Base-by-base conservation (phyloP, 2,329 filamentous ascomycete genomes). In the Colletotrichum sp. region DNA sequence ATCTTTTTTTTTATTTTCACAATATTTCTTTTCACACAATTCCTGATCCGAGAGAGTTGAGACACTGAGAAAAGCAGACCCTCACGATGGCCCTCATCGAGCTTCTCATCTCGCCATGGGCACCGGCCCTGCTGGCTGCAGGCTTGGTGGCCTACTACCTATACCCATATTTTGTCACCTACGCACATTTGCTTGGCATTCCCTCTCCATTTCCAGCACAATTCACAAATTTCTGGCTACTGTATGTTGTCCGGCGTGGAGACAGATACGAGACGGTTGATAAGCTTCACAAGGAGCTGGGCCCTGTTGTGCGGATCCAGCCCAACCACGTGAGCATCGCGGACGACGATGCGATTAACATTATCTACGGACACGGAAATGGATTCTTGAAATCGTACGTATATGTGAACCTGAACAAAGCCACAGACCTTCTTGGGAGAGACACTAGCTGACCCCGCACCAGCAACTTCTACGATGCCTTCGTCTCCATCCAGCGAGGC, bases 401-500 rank as follows among this genome's bases (percentile, higher is more conserved):
- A 8, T 0, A 3, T 15, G 8, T 5, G 1, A 12, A 2, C 34
- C 22, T 12, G 19, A 16, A 3, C 16, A 16, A 16, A 27, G 27
- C 59, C 25, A 25, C 25, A 25, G 25, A 25, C 25, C 25, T 22
- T 13, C n/a, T 63, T 1, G 1, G 8, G 12, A 19, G 34, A 44
- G 11, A 13, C 6, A 16, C 2, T 27, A 11, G 16, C 76, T 78
- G 48, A 70, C 52, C 28, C 13, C 3, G 5, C 64, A 25, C 12
- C 74, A 95, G 94, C 57, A 93, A 96, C 4, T 98, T 96, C 86
- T 98, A 98, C 80, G 95, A 98, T 81, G 94, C 95, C 66, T 98
- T 98, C 80, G 95, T 98, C 71, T 96, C 94, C 15, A 98, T 98
- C 81, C 91, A 91, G 67, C 91, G 95, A 15, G 95, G 95, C 25